Base-by-base conservation (phyloP, 306 rosid species). In the Mucuna pruriens region DNA sequence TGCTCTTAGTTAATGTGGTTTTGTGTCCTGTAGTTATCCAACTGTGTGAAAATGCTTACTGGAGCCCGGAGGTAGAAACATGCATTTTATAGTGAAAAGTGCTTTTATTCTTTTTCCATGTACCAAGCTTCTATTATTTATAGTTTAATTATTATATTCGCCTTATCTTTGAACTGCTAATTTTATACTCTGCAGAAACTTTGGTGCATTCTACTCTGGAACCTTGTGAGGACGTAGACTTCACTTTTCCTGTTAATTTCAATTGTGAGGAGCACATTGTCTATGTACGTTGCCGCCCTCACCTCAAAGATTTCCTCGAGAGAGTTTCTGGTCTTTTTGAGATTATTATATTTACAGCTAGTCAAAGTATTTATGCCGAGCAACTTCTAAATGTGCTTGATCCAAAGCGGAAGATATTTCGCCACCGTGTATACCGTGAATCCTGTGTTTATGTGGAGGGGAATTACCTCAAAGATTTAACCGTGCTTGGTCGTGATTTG, bases 321-420 rank as follows among this genome's bases (percentile, higher is more conserved):
- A 87, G 86, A 70, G 88, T 91, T 85, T 87, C 99, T 64, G 75
- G 85, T 13, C 91, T 89, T 82, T 95, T 95, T 34, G 99, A 95
- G 90, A 93, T 95, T 77, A 93, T 93, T 68, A 93, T 95, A 76
- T 95, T 95, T 87, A 95, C 99, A 64, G 99, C 99, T 17, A 95
- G 99, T 87, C 99, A 95, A 86, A 93, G 99, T 79, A 95, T 95
- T 80, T 95, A 95, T 80, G 99, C 99, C 4, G 99, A 95, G 82
- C 98, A 95, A 88, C 99, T 95, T 74, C 92, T 93, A 34, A 95
- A 95, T 61, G 96, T 95, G 81, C 90, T 93, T 78, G 99, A 95
- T 87, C 99, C 99, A 7, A 95, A 89, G 88, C 90, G 99, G 79
- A 95, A 90, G 88, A 91, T 93, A 82, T 90, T 95, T 67, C 97